Percentiles rank a stretch among this genome's conserved stretches.
Conservation (phyloP, 768 basidiomycete genomes). For the Russula sp. region DNA sequence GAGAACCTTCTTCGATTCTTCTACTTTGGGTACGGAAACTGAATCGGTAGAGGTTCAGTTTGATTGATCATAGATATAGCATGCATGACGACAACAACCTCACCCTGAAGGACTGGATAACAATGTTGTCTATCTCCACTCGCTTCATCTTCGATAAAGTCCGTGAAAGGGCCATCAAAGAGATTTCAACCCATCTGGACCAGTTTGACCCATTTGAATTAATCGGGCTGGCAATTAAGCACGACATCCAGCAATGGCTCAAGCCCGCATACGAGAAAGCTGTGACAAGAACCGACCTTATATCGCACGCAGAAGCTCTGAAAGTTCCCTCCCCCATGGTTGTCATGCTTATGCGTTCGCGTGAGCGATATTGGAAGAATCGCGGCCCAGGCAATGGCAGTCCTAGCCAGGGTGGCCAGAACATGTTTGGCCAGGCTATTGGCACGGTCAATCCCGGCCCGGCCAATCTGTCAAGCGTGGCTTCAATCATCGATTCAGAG, state of each 20-base stretch:
- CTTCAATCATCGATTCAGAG: not conserved
- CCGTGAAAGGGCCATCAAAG: constrained; percentile 19
- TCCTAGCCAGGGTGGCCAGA: too few relatives aligned
- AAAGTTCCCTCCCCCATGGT: constrained; percentile 3
- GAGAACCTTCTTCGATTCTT: constrained; percentile 23
- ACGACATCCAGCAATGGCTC: constrained; percentile 25
- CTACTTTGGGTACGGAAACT: constrained; percentile 19
- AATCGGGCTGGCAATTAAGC: constrained; percentile 22
- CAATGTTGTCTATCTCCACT: constrained; percentile 21
- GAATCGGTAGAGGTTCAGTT: not conserved
- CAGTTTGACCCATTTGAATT: constrained; percentile 21
- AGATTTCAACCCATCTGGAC: constrained; percentile 10
- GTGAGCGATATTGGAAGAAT: constrained; percentile 12
- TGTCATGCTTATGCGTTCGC: constrained; percentile 17
- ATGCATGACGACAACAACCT: constrained; percentile 10
- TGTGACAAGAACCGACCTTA: constrained; percentile 1
- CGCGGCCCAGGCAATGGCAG: too few relatives aligned
- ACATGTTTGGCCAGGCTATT: too few relatives aligned
- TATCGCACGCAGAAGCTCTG: constrained; percentile 4
- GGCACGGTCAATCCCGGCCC: too few relatives aligned
- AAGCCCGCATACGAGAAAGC: constrained; percentile 17
- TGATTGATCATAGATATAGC: constrained; percentile 5
- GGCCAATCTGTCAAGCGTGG: not conserved
- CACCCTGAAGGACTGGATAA: constrained; percentile 20
- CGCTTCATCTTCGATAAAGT: constrained; percentile 18